Evolutionary conservation across 148 eudicot species (phyloP), one percentile per base, ranked within the genome.

Genomic region (Persicaria tinctoria): DNA sequence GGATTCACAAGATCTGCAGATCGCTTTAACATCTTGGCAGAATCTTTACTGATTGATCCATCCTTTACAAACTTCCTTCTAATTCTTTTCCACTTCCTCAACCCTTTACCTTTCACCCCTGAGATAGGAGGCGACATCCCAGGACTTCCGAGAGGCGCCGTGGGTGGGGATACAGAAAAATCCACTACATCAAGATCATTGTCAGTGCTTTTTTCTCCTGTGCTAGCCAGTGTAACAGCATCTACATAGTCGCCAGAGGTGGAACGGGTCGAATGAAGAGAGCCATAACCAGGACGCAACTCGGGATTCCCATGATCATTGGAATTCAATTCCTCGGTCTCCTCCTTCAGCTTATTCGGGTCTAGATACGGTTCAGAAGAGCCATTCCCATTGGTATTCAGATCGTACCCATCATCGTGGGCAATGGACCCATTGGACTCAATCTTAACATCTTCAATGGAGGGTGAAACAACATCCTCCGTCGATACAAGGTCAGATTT

Each of bases 61-160:
- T 87, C 89, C 78, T 78, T 81, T 56, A 13, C 46, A 32, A 72
- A 18, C 6, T 82, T 89, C 81, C 98, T 81, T 72, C 62, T 83
- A 68, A 88, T 78, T 83, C 98, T 82, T 66, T 85, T 85, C 98
- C 98, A 91, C 63, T 94, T 94, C 87, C 79, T 94, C 77, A 90
- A 76, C 44, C 97, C 96, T 23, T 51, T 56, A 72, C 93, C 96
- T 80, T 91, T 93, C 45, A 63, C 12, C 68, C 46, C 48, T 27
- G 46, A 66, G 47, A 5, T 4, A 38, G 47, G 70, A 13, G 70
- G 46, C 46, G 5, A 66, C 18, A 44, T 66, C 14, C 18, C 70
- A 5, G 63, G 18, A 50, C 53, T 8, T 50, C 11, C 53, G 1
- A 50, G 9, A 57, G 47, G 41, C 3, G 41, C 41, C 41, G 41